phyloP scores from a whole-genome alignment of 139 green algal species.

The Monoraphidium neglectum region DNA sequence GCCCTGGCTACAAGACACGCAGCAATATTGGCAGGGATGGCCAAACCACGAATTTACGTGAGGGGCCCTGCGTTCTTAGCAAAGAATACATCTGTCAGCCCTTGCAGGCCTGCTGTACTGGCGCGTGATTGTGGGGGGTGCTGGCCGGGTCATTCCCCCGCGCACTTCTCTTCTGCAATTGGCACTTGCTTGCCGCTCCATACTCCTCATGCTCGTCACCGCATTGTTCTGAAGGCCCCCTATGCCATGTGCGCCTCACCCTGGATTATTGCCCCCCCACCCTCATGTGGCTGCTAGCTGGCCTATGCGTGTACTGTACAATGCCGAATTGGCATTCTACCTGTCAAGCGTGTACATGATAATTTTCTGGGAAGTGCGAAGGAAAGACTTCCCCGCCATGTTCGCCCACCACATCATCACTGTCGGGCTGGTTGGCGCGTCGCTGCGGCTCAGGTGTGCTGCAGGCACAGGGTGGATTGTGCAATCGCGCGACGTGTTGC shows the following conservation, averaged over 20 bases:
- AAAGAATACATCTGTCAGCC: no score
- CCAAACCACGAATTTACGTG: constrained; percentile 54
- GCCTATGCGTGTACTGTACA: constrained; percentile 54
- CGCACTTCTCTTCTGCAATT: no score
- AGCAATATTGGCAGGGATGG: constrained; percentile 54
- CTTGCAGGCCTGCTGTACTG: background rate
- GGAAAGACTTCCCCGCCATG: constrained; percentile 74
- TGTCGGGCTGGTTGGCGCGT: constrained; percentile 41
- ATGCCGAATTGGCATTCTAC: constrained; percentile 61
- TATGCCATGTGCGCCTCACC: no score
- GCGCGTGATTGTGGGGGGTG: no score
- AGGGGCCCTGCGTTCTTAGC: constrained; percentile 11
- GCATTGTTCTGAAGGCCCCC: no score
- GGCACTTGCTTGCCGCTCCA: no score
- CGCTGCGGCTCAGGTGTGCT: constrained; percentile 19
- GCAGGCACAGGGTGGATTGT: no score
- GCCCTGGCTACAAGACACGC: constrained; percentile 46
- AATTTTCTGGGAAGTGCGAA: constrained; percentile 63
- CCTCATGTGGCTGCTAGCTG: no score
- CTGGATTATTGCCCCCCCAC: no score
- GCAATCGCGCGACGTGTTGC: no score
- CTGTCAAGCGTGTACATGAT: constrained; percentile 58
- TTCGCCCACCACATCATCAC: constrained; percentile 68
- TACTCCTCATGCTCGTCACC: no score
- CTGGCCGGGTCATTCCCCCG: no score